These are phyloP conservation scores for Aspergillus ibericus DNA, from an alignment of 2,329 filamentous ascomycete species.

Conservation along the genomic window DNA sequence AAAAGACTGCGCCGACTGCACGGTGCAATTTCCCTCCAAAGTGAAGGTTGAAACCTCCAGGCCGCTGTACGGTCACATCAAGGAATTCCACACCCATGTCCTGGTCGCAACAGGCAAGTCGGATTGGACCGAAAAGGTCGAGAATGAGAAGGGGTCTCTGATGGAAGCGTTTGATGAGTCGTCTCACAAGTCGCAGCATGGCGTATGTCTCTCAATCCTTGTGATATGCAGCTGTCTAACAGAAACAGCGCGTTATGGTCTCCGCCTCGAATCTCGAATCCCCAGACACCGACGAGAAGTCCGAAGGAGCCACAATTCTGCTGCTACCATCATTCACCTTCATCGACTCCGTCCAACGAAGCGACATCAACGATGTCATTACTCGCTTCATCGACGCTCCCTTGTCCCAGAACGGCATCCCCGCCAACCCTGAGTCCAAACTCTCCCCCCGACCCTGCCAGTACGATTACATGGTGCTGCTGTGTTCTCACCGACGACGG, in stretches of 20 bases:
- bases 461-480: slow-evolving; percentile 77
- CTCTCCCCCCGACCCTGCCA: slow-evolving; percentile 62
- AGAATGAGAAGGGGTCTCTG: slow-evolving; percentile 48
- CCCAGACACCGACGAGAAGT: slow-evolving; percentile 13
- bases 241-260: slow-evolving; percentile 34
- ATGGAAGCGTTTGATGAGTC: slow-evolving; percentile 50
- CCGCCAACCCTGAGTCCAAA: slow-evolving; percentile 47
- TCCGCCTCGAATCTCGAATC: slow-evolving; percentile 37
- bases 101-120: slow-evolving; percentile 41
- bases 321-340: slow-evolving; percentile 79
- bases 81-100: slow-evolving; percentile 37
- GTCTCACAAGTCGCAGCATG: slow-evolving; percentile 62
- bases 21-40: slow-evolving; percentile 34
- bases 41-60: slow-evolving; percentile 34
- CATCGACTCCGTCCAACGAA: slow-evolving; percentile 73
- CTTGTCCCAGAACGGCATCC: slow-evolving; percentile 44
- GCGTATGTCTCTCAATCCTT: slow-evolving; percentile 49
- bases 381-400: slow-evolving; percentile 64
- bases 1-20: slow-evolving; percentile 40
- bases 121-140: slow-evolving; percentile 40
- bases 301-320: slow-evolving; percentile 65
- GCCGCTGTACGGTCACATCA: slow-evolving; percentile 39
- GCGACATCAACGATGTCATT: slow-evolving; percentile 64
- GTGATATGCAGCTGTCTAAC: not conserved
- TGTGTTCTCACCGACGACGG: slow-evolving; percentile 85